Percentiles rank a stretch among this genome's conserved stretches.
Evolutionary conservation across 106 monocot genomes (phyloP).

Genomic region (Posidonia australis): DNA sequence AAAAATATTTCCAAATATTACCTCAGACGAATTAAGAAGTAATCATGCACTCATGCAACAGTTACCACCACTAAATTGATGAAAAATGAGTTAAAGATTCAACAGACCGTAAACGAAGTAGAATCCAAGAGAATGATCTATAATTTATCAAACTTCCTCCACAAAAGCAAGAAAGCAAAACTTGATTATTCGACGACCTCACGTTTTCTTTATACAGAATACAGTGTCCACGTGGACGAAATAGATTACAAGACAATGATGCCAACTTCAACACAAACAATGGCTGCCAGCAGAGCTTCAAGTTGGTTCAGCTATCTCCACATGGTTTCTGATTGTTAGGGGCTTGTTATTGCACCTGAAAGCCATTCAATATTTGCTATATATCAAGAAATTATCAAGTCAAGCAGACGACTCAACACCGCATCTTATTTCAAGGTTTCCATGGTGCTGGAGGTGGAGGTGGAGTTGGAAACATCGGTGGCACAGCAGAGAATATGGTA

Average conservation of each 20-base stretch:
- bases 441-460: conserved; percentile 14
- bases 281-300: not conserved
- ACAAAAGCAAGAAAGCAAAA: not conserved
- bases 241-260: not conserved
- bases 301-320: too few species aligned
- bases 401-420: not conserved
- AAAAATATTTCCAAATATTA: too few species aligned
- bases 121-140: too few species aligned
- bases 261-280: not conserved
- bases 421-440: conserved; percentile 17
- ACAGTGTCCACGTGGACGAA: not conserved
- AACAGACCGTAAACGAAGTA: too few species aligned
- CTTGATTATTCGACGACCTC: not conserved
- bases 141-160: too few species aligned
- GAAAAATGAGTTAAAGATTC: too few species aligned
- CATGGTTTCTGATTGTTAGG: too few species aligned
- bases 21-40: too few species aligned
- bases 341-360: too few species aligned
- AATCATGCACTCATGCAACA: too few species aligned
- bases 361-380: not conserved
- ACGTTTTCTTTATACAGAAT: not conserved
- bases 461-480: conserved; percentile 16
- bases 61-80: too few species aligned
- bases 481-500: conserved; percentile 21
- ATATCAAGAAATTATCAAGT: not conserved